Evolutionary conservation across 192 early-diverging fungal species (phyloP).

Genomic region (Irineochytrium annulatum): DNA sequence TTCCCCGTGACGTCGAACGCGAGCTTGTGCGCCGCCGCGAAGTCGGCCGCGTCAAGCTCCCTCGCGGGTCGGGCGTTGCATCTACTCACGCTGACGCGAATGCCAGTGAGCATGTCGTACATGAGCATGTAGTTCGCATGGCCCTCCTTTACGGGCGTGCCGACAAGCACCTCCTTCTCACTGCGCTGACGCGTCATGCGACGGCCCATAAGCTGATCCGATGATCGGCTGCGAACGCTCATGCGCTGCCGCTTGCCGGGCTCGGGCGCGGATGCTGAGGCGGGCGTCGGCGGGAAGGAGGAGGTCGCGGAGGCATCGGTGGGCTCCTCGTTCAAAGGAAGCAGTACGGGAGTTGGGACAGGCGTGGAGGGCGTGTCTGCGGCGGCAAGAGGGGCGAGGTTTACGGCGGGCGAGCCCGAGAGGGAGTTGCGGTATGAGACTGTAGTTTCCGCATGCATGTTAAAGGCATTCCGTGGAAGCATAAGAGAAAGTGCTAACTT

Average conservation of each 20-base stretch:
- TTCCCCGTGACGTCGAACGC: conserved; percentile 95
- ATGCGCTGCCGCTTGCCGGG: background rate
- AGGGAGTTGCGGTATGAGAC: no score
- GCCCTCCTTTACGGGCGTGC: conserved; percentile 87
- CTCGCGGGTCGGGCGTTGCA: conserved; percentile 80
- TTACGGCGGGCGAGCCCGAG: no score
- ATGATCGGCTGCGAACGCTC: background rate
- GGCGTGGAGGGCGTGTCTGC: no score
- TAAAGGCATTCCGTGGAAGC: no score
- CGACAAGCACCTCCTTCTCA: conserved; percentile 54
- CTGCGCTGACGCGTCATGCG: conserved; percentile 21
- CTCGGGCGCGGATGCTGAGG: background rate
- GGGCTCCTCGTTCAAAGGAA: no score
- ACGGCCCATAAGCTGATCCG: background rate
- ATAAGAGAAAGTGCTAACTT: no score
- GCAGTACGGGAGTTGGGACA: no score
- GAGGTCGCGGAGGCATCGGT: background rate
- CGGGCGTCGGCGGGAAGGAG: background rate
- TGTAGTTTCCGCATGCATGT: no score
- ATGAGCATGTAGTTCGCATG: conserved; percentile 95
- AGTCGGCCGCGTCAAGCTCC: conserved; percentile 70
- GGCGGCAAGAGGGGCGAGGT: no score
- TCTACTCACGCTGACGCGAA: conserved; percentile 83
- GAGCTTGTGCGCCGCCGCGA: conserved; percentile 83
- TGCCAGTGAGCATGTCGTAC: conserved; percentile 99